phyloP scores from a whole-genome alignment of 192 early-diverging fungal genomes.

The Tieghemiomyces parasiticus region DNA sequence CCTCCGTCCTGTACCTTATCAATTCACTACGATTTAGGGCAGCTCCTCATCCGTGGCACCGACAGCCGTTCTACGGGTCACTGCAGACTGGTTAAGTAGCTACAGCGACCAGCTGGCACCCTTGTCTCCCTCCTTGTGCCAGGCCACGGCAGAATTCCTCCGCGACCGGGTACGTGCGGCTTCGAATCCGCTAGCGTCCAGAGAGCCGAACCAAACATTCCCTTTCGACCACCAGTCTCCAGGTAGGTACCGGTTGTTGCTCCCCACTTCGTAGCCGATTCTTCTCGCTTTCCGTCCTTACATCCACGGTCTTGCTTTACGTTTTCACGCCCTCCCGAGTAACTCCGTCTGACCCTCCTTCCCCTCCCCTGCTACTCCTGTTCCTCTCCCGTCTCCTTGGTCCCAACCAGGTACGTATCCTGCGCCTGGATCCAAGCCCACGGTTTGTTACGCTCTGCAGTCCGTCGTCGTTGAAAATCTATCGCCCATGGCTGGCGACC shows the following conservation, averaged over 20 bases:
- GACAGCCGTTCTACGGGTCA: no score
- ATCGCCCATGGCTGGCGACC: background rate
- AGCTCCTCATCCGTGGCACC: no score
- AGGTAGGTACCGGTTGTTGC: background rate
- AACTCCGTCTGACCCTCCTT: background rate
- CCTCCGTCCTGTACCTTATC: no score
- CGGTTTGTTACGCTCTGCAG: background rate
- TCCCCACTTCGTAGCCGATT: background rate
- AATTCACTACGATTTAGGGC: no score
- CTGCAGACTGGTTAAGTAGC: no score
- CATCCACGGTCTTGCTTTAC: background rate
- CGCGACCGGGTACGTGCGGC: no score
- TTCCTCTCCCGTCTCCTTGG: background rate
- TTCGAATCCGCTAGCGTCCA: no score
- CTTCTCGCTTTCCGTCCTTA: background rate
- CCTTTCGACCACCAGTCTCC: background rate
- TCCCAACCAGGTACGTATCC: background rate
- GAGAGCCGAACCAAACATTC: background rate
- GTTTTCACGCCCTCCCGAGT: background rate
- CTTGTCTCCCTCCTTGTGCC: background rate
- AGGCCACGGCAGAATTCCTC: background rate
- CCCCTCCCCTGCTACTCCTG: background rate
- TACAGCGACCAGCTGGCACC: no score
- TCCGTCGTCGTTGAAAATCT: background rate
- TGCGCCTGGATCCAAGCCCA: background rate